Conservation (phyloP, 768 basidiomycete genomes). For the Tulasnella sp. region DNA sequence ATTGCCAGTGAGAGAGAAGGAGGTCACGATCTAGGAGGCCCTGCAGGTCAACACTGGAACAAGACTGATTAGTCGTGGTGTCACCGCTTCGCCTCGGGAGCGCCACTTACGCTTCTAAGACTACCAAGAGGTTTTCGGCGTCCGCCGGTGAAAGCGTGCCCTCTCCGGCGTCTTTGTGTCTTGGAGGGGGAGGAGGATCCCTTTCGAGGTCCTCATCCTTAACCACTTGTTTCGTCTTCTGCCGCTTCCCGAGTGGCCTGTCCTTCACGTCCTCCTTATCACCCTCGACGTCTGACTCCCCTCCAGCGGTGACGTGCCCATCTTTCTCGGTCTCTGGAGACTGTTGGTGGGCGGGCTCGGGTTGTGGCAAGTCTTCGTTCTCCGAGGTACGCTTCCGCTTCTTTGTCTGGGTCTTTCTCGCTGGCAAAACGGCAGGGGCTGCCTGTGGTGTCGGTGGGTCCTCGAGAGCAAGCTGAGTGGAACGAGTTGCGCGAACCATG, state of each 20-base stretch:
- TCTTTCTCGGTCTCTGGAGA: slow-evolving; percentile 13
- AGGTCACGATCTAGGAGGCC: slow-evolving; percentile 81
- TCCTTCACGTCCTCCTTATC: slow-evolving; percentile 28
- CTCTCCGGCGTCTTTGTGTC: slow-evolving; percentile 29
- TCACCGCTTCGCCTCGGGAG: not conserved
- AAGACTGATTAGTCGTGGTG: slow-evolving; percentile 19
- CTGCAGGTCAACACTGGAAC: slow-evolving; percentile 65
- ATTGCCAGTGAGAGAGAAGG: slow-evolving; percentile 48
- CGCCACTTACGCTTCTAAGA: slow-evolving; percentile 58
- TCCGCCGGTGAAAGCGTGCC: slow-evolving; percentile 16
- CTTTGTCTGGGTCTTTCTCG: slow-evolving; percentile 13
- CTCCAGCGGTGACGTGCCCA: slow-evolving; percentile 12
- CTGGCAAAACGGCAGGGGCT: not conserved
- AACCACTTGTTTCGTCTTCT: slow-evolving; percentile 23
- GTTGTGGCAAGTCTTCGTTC: slow-evolving; percentile 13
- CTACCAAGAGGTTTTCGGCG: slow-evolving; percentile 36
- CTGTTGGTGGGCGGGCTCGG: not conserved
- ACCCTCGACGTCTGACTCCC: slow-evolving; percentile 22
- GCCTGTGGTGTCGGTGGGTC: slow-evolving; percentile 19
- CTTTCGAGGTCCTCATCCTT: slow-evolving; percentile 18
- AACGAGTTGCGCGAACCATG: slow-evolving; percentile 35
- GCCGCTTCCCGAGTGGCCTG: slow-evolving; percentile 26
- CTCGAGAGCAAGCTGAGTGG: slow-evolving; percentile 31
- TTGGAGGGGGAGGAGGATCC: slow-evolving; percentile 8
- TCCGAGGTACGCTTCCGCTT: slow-evolving; percentile 30